Evolutionary conservation across 75 land plant species (phyloP), one percentile per base, ranked within the genome.

Genomic region (Cunninghamia lanceolata): DNA sequence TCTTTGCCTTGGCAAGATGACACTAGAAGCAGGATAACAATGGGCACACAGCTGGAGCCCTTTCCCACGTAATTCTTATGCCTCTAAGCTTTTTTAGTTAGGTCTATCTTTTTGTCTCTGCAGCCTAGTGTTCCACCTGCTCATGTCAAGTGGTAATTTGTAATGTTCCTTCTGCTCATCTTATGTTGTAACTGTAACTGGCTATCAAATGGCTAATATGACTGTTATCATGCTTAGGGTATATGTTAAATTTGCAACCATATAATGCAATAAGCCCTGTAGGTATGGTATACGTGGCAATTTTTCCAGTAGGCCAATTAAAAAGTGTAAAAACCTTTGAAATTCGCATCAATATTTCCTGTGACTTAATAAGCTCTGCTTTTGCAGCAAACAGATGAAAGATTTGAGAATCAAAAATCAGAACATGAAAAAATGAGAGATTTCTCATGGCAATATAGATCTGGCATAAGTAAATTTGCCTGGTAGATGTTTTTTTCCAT

Each of bases 401-500:
- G 3, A 32, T 73, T 73, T 73, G 14, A 73, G 36, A 73, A 73
- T 32, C 32, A 73, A 73, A 73, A 73, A 73, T 63, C 80, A 28
- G 30, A 80, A 21, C 82, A 45, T n/a, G 34, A n/a, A 80, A 80
- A 45, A 10, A 19, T 80, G 10, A 10, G 47, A 80, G 15, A 28
- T 43, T 80, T 25, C 28, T 43, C 30, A 11, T 80, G n/a, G 30
- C 46, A 42, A 80, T 45, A 40, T 43, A n/a, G 34, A 80, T 10
- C 50, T 80, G 82, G 50, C 82, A 80, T 9, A 45, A 28, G n/a
- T 45, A 79, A 79, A 43, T 40, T 79, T 79, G 25, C 82, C 82
- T 79, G 45, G 50, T 80, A 80, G 14, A 80, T 80, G 19, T 8
- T 1, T 32, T 71, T 73, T 34, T 25, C 0, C 13, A 45, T 11